Base-by-base conservation (phyloP, 768 basidiomycete genomes). In the Imleria badia region DNA sequence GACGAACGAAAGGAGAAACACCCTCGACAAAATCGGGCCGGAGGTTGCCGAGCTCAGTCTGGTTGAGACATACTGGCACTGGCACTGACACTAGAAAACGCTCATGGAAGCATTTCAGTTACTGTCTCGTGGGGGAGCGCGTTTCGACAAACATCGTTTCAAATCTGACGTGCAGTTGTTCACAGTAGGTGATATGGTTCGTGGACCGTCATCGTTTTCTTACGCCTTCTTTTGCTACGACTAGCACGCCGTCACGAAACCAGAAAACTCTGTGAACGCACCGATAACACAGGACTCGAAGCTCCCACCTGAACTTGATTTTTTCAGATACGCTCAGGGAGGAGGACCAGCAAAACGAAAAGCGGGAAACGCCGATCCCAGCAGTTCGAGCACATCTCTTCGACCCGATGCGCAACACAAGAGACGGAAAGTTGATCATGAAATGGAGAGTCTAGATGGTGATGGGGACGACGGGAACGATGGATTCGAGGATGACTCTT, bases 41-140 rank as follows among this genome's bases (percentile, higher is more conserved):
- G 56, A 48, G 56, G 26, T 53, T 56, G 50, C 63, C 61, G 57
- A 52, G 19, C 15, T 20, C 26, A 15, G 35, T 1, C 15, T 34
- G 12, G 13, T 35, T 17, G 34, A 15, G 34, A 35, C 38, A 30
- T 19, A 6, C 26, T 26, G 26, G 26, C 26, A 19, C 20, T 33
- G 5, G 10, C 20, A 26, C 44, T 15, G 26, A 23, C 23, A 46
- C 26, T 20, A 6, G 53, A 39, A 9, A 42, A 56, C 41, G 13
- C 22, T 31, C 45, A 91, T 91, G 89, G 92, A 94, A 62, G 86
- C 92, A 6, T 98, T 98, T 70, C 89, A 88, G 59, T 71, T 97
- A 13, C 82, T 98, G 26, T 93, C 94, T 31, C 82, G 91, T 15
- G 95, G 95, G 33, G 92, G 93, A 1, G 81, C 81, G 1, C 79